Conservation (phyloP, 495 filamentous ascomycete species). For the Melanomma pulvis-pyrius region DNA sequence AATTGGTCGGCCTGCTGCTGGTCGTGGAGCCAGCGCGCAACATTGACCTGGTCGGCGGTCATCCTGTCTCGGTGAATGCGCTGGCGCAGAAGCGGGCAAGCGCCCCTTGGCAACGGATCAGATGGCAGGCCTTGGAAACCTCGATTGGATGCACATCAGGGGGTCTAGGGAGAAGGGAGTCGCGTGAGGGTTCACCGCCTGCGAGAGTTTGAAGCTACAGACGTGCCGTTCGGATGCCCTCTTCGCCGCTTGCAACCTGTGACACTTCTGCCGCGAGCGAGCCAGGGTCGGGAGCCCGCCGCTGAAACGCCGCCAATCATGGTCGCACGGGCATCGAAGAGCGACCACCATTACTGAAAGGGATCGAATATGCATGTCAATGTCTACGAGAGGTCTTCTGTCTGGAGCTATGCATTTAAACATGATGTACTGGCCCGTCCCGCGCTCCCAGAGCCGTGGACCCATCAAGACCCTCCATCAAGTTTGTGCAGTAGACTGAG, state of each 20-base stretch:
- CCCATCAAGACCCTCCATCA: too few species aligned
- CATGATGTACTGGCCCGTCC: too few species aligned
- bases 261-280: background rate
- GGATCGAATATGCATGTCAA: too few species aligned
- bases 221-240: constrained; percentile 7
- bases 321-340: background rate
- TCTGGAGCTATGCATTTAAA: too few species aligned
- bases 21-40: constrained; percentile 27
- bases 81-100: background rate
- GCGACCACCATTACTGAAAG: too few species aligned
- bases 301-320: constrained; percentile 1
- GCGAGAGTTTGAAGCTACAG: constrained; percentile 1
- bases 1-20: constrained; percentile 8
- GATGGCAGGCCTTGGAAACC: background rate
- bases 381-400: too few species aligned
- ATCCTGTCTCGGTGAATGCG: constrained; percentile 5
- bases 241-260: constrained; percentile 10
- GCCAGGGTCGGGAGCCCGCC: background rate
- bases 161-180: background rate
- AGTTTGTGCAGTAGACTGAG: too few species aligned
- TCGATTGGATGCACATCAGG: constrained; percentile 10
- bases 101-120: background rate
- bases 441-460: too few species aligned
- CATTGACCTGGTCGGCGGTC: constrained; percentile 8
- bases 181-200: background rate